Base-by-base conservation (phyloP, 306 rosid species). In the Hippophae gyantsensis region DNA sequence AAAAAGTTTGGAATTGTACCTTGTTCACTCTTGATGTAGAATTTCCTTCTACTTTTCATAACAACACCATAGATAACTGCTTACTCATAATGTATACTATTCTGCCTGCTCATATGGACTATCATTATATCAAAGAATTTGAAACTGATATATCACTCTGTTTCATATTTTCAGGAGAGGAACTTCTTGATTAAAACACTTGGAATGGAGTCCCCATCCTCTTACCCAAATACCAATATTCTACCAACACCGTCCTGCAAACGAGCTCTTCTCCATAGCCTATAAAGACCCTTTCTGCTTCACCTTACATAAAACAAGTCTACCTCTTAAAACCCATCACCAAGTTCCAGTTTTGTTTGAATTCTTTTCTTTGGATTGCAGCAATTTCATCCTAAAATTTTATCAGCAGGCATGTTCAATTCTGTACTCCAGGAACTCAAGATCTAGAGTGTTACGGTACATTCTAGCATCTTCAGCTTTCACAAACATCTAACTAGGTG, bases 181-280 rank as follows among this genome's bases (percentile, higher is more conserved):
- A 86, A 67, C 78, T 93, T 93, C 73, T 88, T 93, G 64, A 86
- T 88, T 79, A 93, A 84, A 81, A 86, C 99, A 65, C 90, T 93
- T 45, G 99, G 99, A 77, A 75, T 79, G 84, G 99, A 84, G 60
- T 86, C 94, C 54, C 86, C 99, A 61, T 82, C 82, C 62, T 79
- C 75, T 42, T 70, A 74, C 57, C 83, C 75, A 62, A 64, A 67
- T 55, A 69, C 72, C 60, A 82, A 84, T 58, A 69, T 76, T 63
- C 82, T 85, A 55, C 95, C 82, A 60, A 88, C 95, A 13, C 99
- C 99, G 26, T 63, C 80, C 62, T 93, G 99, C 95, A 93, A 89
- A 86, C 80, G 99, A 82, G 85, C 94, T 69, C 93, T 93, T 59
- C 86, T 93, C 60, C 90, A 84, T 6, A 86, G 95, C 66, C 82